Evolutionary conservation across 345 rosid genomes (phyloP).

Genomic region (Aurinia saxatilis): DNA sequence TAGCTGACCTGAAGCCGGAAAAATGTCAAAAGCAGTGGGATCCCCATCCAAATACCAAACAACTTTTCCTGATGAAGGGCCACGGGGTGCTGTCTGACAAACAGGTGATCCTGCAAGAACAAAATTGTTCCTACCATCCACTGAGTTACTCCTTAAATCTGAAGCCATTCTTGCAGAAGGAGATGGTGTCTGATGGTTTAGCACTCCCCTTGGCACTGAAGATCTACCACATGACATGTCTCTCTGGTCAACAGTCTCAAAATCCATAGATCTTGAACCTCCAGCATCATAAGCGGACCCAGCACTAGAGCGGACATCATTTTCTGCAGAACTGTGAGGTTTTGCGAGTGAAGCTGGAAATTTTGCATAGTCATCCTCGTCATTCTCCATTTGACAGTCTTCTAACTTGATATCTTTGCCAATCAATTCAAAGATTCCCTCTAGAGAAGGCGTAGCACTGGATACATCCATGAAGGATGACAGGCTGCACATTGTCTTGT

Average conservation of each 20-base stretch:
- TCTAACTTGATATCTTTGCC: conserved; percentile 40
- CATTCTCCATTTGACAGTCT: conserved; percentile 45
- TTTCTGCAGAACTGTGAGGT: conserved; percentile 34
- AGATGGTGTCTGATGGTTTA: conserved; percentile 53
- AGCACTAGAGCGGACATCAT: conserved; percentile 42
- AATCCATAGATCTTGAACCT: conserved; percentile 55
- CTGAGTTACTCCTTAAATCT: conserved; percentile 56
- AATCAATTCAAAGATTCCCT: conserved; percentile 43
- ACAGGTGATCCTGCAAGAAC: conserved; percentile 52
- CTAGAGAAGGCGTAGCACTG: conserved; percentile 45
- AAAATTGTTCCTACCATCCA: conserved; percentile 53
- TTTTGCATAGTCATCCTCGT: conserved; percentile 45
- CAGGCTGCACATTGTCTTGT: conserved; percentile 43
- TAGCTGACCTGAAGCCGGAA: conserved; percentile 78
- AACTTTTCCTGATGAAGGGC: conserved; percentile 39
- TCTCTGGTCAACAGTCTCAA: conserved; percentile 60
- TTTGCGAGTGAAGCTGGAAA: conserved; percentile 34
- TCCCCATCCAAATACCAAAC: conserved; percentile 83
- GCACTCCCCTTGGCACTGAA: conserved; percentile 51
- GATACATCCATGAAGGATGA: conserved; percentile 43
- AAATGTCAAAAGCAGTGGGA: conserved; percentile 62
- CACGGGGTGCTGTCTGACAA: conserved; percentile 38
- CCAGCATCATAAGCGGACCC: conserved; percentile 52
- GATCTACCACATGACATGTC: conserved; percentile 57
- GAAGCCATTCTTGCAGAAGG: conserved; percentile 50